Evolutionary conservation across 192 early-diverging fungal genomes (phyloP).

Genomic region (Umbelopsis vinacea): DNA sequence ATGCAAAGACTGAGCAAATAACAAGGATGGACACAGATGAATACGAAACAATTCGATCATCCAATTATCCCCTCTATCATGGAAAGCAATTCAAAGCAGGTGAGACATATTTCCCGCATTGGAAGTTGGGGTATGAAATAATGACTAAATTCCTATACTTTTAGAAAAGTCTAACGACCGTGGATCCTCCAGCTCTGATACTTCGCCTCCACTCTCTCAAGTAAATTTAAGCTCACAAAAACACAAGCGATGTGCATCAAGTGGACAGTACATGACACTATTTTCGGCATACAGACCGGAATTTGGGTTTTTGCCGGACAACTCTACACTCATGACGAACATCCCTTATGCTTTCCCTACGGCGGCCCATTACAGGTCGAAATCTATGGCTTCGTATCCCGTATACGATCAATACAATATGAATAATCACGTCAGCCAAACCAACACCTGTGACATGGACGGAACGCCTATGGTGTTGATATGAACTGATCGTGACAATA

Average conservation of each 20-base stretch:
- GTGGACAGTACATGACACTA: conserved; percentile 17
- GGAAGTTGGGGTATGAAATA: background rate
- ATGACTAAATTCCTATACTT: conserved; percentile 3
- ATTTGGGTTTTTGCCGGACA: background rate
- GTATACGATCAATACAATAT: background rate
- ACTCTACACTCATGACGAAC: background rate
- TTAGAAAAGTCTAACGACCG: conserved; percentile 20
- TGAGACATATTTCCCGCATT: background rate
- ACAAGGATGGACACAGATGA: background rate
- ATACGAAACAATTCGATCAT: background rate
- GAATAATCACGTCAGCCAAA: background rate
- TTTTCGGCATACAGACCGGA: conserved; percentile 14
- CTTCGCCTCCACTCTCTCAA: background rate
- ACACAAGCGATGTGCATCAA: conserved; percentile 13
- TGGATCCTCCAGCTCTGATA: conserved; percentile 5
- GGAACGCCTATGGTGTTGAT: background rate
- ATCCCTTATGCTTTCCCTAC: background rate
- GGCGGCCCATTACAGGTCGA: background rate
- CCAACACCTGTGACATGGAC: background rate
- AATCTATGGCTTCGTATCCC: background rate
- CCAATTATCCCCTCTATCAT: background rate
- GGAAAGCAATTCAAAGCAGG: background rate
- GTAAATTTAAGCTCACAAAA: background rate
- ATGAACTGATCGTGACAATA: background rate
- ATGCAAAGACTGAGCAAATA: background rate